Evolutionary conservation across 495 filamentous ascomycete species (phyloP), one percentile per base, ranked within the genome.

Genomic region (Achaetomiella virescens): DNA sequence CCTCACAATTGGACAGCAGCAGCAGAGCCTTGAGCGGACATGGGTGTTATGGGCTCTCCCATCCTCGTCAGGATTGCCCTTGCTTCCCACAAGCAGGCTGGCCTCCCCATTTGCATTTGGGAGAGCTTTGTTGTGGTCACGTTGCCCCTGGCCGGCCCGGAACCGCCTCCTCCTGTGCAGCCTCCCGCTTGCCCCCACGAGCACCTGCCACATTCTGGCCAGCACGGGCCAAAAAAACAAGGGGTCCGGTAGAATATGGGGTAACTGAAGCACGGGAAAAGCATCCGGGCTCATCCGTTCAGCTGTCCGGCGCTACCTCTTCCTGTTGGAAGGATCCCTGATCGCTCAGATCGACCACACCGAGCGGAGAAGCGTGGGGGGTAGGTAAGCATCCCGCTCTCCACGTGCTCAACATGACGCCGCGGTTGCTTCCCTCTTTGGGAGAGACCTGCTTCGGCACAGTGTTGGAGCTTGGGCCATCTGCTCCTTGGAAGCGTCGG

Each of bases 191-290:
- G 18, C 45, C 46, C 44, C 45, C 46, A 35, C 45, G 21, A 22
- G 10, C 1, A n/a, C 6, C 10, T 2, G 11, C 35, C 47, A 17
- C 20, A 20, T 24, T 37, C 33, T 10, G 29, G 10, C 7, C 12
- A 9, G 4, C 7, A 12, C 8, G 20, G 36, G 17, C n/a, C 4
- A 29, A 14, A 41, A 14, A 41, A 29, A 12, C 33, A 2, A 14
- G 36, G 48, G 48, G n/a, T 1, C 12, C 11, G 4, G 40, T 2
- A 53, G 43, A 36, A 31, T 36, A 53, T 53, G 50, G 50, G 27
- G 57, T 54, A 59, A 59, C 54, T 54, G 46, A 60, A 60, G 47
- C 51, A 14, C 45, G 51, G 52, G 33, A 60, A 21, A 41, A 21
- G 38, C 57, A 50, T 45, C 51, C 57, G 25, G 25, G 42, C 9